Conservation (phyloP, 371 early-diverging fungal species). For the Circinella minor region DNA sequence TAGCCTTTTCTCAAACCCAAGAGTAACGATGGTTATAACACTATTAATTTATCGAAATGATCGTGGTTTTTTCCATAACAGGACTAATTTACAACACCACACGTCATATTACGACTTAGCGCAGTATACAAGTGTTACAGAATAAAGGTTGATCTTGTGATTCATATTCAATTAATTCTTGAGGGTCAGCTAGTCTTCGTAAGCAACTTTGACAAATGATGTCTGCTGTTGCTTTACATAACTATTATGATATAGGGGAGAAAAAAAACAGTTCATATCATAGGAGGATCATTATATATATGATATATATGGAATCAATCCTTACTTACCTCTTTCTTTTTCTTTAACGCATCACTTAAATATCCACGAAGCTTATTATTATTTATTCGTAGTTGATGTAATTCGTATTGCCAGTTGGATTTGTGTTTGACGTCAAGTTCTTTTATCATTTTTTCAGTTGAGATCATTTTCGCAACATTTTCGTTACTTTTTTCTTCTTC, state of each 20-base stretch:
- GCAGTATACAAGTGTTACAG: constrained; percentile 1
- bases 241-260: not conserved
- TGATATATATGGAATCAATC: too few species aligned
- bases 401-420: constrained; percentile 56
- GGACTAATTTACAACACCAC: not conserved
- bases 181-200: not conserved
- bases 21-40: too few species aligned
- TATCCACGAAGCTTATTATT: constrained; percentile 46
- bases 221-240: not conserved
- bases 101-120: not conserved
- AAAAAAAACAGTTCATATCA: too few species aligned
- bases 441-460: constrained; percentile 28
- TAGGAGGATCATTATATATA: too few species aligned
- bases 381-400: constrained; percentile 50
- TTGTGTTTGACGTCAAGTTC: constrained; percentile 36
- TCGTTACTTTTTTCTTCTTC: too few species aligned
- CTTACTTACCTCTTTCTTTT: not conserved
- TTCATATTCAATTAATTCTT: constrained; percentile 3
- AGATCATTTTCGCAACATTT: too few species aligned
- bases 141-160: not conserved
- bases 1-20: too few species aligned
- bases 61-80: too few species aligned
- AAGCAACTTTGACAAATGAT: constrained; percentile 1
- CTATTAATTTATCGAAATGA: too few species aligned
- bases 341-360: constrained; percentile 22